Evolutionary conservation across 108 stramenopile genomes (phyloP), one percentile per base, ranked within the genome.

Genomic region (Discostella stelligeroides): DNA sequence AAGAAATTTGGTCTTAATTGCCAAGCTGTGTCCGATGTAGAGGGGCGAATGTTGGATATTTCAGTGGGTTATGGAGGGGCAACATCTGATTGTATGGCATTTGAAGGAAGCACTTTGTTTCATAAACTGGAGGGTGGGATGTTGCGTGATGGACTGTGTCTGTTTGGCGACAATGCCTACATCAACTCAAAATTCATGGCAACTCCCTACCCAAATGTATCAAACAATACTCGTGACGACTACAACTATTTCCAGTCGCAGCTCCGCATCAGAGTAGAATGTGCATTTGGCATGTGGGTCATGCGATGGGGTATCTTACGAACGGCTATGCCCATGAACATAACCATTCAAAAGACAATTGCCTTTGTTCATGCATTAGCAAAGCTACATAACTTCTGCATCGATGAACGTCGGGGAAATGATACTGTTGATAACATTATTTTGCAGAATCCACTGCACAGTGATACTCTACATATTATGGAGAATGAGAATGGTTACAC

Each of bases 231-330:
- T 4, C 39, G 41, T 56, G 71, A 74, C 34, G 47, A 41, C n/a
- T 80, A 72, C 57, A 68, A 73, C 21, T 80, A 61, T 29, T 69
- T 56, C 54, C 74, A 60, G 55, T 77, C 69, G 17, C 76, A 77
- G 62, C 17, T 77, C 10, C 12, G 50, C 15, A 66, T 74, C 14
- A 27, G 20, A 28, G 53, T 77, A 18, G 76, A 77, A 47, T 56
- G 76, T 24, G 60, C 69, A 9, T 77, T 77, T 76, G 75, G 75
- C 13, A 63, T 76, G 55, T 30, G 63, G 10, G 47, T 70, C 23
- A 47, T 53, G n/a, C 49, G 76, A 41, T 77, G 69, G 76, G 76
- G 69, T 17, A 50, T 70, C 29, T 61, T 77, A 43, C 30, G 76
- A 17, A 68, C 11, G 27, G 49, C 27, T 15, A 34, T 53, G 51